phyloP scores from a whole-genome alignment of 2,329 filamentous ascomycete species.

The Lachnum nothofagi region DNA sequence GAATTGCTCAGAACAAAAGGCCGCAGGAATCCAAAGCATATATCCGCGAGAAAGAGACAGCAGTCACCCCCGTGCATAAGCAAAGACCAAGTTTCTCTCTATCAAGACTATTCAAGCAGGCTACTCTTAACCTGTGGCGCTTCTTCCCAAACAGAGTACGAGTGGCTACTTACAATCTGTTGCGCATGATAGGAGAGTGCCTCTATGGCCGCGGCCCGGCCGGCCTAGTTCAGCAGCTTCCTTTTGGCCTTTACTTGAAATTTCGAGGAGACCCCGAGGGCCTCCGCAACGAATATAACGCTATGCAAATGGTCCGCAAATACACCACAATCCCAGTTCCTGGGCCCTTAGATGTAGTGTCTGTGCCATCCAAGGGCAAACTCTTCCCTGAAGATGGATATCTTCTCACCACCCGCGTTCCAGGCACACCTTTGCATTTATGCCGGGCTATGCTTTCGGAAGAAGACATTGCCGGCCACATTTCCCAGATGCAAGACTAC shows the following conservation, averaged over 20 bases:
- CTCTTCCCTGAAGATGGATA: neutral
- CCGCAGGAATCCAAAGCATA: neutral
- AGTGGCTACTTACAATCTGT: constrained; percentile 1
- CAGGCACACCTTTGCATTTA: neutral
- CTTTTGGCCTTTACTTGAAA: constrained; percentile 1
- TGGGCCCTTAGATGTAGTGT: neutral
- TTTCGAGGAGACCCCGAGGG: constrained; percentile 1
- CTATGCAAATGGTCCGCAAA: neutral
- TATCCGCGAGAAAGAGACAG: neutral
- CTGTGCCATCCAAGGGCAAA: neutral
- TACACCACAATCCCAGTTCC: constrained; percentile 2
- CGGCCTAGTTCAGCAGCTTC: constrained; percentile 1
- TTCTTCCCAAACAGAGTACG: neutral
- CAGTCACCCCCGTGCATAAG: neutral
- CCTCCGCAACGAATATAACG: constrained; percentile 1
- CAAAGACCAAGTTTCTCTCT: neutral
- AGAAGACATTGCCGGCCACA: neutral
- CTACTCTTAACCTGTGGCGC: neutral
- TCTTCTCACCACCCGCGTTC: constrained; percentile 2
- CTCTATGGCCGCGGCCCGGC: neutral
- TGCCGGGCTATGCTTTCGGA: neutral
- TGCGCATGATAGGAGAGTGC: neutral
- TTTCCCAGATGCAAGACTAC: constrained; percentile 2
- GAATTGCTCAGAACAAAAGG: neutral
- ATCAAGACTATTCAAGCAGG: neutral